Percentiles rank a stretch among this genome's conserved stretches.
Conservation (phyloP, 2,329 filamentous ascomycete genomes). For the Sclerotinia minor region DNA sequence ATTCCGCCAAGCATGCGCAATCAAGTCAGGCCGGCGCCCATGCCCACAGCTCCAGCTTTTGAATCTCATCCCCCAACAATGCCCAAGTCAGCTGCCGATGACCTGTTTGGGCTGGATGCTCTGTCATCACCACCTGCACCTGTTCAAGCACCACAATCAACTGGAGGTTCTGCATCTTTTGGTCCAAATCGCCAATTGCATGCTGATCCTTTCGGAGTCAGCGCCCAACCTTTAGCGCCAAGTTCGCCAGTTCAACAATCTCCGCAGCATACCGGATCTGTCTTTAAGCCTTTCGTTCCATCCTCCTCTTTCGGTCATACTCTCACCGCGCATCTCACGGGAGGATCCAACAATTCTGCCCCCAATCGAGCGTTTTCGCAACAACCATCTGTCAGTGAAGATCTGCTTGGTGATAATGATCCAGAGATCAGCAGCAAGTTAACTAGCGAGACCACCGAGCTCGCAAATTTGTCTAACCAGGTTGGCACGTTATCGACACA, state of each 20-base stretch:
- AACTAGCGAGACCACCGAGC: slow-evolving; percentile 83
- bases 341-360: slow-evolving; percentile 48
- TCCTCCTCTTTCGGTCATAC: slow-evolving; percentile 89
- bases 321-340: slow-evolving; percentile 74
- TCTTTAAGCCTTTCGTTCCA: slow-evolving; percentile 88
- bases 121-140: slow-evolving; percentile 53
- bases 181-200: slow-evolving; percentile 47
- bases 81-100: slow-evolving; percentile 83
- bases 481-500: slow-evolving; percentile 87
- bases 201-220: slow-evolving; percentile 48
- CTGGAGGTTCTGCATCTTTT: slow-evolving; percentile 67
- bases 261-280: slow-evolving; percentile 39
- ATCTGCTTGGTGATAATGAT: slow-evolving; percentile 88
- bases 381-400: slow-evolving; percentile 62
- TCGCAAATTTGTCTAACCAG: slow-evolving; percentile 95
- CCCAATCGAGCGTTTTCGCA: slow-evolving; percentile 44
- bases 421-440: slow-evolving; percentile 85
- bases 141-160: slow-evolving; percentile 63
- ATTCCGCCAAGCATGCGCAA: slow-evolving; percentile 83
- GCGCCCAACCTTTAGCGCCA: slow-evolving; percentile 33
- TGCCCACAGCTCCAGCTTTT: slow-evolving; percentile 48
- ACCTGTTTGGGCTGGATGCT: slow-evolving; percentile 89
- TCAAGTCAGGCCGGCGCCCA: slow-evolving; percentile 51
- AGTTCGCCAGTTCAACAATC: slow-evolving; percentile 36
- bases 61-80: slow-evolving; percentile 47